phyloP scores from a whole-genome alignment of 2,329 filamentous ascomycete species.

The Monosporascus sp. region DNA sequence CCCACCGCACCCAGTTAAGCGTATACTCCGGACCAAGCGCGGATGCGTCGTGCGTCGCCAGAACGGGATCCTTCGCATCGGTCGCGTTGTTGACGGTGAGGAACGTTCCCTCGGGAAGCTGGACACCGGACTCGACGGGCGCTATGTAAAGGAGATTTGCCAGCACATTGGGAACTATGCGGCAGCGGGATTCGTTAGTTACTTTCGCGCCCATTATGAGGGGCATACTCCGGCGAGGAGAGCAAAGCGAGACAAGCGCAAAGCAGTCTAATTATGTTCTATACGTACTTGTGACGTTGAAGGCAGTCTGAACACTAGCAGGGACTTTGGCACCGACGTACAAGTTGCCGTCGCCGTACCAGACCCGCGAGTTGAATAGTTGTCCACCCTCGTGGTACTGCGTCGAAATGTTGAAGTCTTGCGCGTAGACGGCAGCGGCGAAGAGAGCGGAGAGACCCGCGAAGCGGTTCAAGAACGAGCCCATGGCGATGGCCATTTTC shows the following conservation, averaged over 20 bases:
- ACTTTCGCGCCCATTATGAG: too few relatives aligned
- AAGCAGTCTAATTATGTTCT: background rate
- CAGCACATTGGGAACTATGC: constrained; percentile 4
- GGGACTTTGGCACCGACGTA: constrained; percentile 11
- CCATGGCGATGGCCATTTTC: too few relatives aligned
- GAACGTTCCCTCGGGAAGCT: constrained; percentile 11
- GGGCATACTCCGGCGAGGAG: too few relatives aligned
- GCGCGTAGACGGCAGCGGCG: background rate
- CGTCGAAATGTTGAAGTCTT: constrained; percentile 4
- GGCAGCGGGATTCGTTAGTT: background rate
- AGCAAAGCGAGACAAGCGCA: background rate
- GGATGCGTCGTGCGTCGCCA: constrained; percentile 9
- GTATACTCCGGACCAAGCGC: constrained; percentile 6
- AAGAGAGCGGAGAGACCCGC: too few relatives aligned
- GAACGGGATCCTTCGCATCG: constrained; percentile 5
- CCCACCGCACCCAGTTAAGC: constrained; percentile 10
- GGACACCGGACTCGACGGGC: background rate
- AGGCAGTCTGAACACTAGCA: constrained; percentile 5
- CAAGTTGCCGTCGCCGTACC: constrained; percentile 11
- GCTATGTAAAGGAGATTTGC: constrained; percentile 10
- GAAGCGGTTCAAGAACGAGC: too few relatives aligned
- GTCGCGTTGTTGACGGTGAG: constrained; percentile 10
- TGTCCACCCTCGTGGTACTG: constrained; percentile 3
- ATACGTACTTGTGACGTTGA: constrained; percentile 9
- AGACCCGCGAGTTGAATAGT: constrained; percentile 3